Evolutionary conservation across 2,329 filamentous ascomycete genomes (phyloP).

Genomic region (Penicillium paneum): DNA sequence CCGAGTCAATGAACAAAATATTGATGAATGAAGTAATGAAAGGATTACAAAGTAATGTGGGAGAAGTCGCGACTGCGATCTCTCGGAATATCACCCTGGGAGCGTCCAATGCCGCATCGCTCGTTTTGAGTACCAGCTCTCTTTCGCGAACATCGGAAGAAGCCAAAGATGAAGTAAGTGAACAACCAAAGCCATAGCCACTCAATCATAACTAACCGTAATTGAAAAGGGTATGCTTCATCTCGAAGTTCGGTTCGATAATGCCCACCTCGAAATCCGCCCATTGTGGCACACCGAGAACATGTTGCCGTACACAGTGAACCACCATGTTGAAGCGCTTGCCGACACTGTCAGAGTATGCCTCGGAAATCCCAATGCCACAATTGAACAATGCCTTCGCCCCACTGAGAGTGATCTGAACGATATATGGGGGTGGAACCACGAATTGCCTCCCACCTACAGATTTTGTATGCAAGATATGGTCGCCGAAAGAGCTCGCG

Average conservation of each 20-base stretch:
- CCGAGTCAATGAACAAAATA: constrained; percentile 22
- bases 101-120: constrained; percentile 1
- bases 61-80: constrained; percentile 28
- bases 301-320: constrained; percentile 45
- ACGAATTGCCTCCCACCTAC: constrained; percentile 43
- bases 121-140: constrained; percentile 27
- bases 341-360: constrained; percentile 41
- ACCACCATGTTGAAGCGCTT: constrained; percentile 44
- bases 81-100: constrained; percentile 22
- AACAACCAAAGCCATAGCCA: background rate
- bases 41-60: constrained; percentile 32
- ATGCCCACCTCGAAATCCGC: constrained; percentile 33
- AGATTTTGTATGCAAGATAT: constrained; percentile 50
- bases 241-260: constrained; percentile 31
- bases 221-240: constrained; percentile 31
- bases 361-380: constrained; percentile 26
- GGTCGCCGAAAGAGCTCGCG: constrained; percentile 32
- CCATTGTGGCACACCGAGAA: constrained; percentile 44
- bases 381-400: constrained; percentile 34
- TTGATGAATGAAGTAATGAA: constrained; percentile 35
- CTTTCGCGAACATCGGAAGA: constrained; percentile 18
- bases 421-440: constrained; percentile 51
- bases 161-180: constrained; percentile 23
- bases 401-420: constrained; percentile 40
- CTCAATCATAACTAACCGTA: constrained; percentile 5